Evolutionary conservation across 2,329 filamentous ascomycete species (phyloP).

Genomic region (Colletotrichum sp.): DNA sequence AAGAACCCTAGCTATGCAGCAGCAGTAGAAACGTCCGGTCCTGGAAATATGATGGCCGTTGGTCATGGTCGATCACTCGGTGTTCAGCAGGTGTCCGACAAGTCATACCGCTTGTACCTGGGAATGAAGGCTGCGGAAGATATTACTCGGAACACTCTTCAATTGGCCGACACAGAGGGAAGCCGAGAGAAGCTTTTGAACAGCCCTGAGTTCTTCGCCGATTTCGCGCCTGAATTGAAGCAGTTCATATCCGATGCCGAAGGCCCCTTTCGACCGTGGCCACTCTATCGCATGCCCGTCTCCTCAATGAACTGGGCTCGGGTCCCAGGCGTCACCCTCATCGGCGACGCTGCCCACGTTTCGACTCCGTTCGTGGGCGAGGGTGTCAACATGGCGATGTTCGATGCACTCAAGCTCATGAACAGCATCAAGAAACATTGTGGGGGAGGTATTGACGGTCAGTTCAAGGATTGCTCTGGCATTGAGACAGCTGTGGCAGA

Average conservation of each 20-base stretch:
- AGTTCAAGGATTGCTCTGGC: neutral
- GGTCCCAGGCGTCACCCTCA: neutral
- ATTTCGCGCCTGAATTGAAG: neutral
- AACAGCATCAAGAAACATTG: neutral
- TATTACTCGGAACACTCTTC: neutral
- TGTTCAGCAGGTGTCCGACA: neutral
- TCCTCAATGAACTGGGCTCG: neutral
- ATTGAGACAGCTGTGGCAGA: neutral
- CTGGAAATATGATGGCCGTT: neutral
- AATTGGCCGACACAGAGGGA: neutral
- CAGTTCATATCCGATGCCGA: neutral
- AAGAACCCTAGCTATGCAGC: neutral
- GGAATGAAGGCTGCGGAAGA: neutral
- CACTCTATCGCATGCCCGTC: neutral
- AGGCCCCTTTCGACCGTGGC: neutral
- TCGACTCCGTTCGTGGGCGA: constrained; percentile 4
- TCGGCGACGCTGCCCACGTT: constrained; percentile 4
- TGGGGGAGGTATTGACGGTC: neutral
- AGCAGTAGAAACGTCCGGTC: neutral
- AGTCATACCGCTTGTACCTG: neutral
- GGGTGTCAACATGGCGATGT: constrained; percentile 8
- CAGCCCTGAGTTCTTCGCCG: neutral
- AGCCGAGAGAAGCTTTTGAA: neutral
- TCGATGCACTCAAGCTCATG: neutral
- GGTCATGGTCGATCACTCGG: neutral